phyloP scores from a whole-genome alignment of 768 basidiomycete genomes.

The Mycena galericulata region DNA sequence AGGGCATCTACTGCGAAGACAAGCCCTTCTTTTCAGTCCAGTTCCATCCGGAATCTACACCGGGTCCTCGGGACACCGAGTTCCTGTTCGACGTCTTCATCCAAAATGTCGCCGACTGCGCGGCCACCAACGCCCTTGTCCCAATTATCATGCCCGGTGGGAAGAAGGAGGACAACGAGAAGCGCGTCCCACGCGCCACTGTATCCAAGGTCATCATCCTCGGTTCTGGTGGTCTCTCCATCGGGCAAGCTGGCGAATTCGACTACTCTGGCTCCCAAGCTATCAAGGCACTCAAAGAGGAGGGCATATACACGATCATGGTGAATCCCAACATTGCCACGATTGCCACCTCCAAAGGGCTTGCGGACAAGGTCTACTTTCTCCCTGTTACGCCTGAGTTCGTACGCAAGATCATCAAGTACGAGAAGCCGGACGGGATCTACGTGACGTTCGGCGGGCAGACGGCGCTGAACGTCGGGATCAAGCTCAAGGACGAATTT shows the following conservation, averaged over 20 bases:
- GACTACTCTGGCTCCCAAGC: constrained; percentile 99
- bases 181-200: constrained; percentile 73
- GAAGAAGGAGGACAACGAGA: constrained; percentile 86
- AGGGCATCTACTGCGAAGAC: constrained; percentile 93
- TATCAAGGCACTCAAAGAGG: constrained; percentile 98
- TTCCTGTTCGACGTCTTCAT: constrained; percentile 99
- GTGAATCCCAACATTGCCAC: constrained; percentile 99
- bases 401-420: constrained; percentile 97
- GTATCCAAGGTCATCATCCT: constrained; percentile 96
- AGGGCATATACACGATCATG: constrained; percentile 99
- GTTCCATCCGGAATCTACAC: constrained; percentile 98
- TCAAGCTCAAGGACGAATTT: constrained; percentile 98
- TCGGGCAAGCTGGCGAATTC: constrained; percentile 99
- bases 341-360: constrained; percentile 95
- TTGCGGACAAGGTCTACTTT: constrained; percentile 99
- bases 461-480: constrained; percentile 95
- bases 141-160: constrained; percentile 82
- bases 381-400: constrained; percentile 98
- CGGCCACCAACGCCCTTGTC: constrained; percentile 61
- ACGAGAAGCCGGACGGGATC: constrained; percentile 98
- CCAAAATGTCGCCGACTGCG: constrained; percentile 84
- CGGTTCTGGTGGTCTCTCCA: constrained; percentile 96
- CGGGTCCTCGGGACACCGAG: constrained; percentile 97
- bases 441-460: constrained; percentile 99
- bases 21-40: constrained; percentile 99